Percentiles rank a stretch among this genome's conserved stretches.
These are phyloP conservation scores for Crassisporium funariophilum DNA, from an alignment of 768 basidiomycete species.

Conservation along the genomic window DNA sequence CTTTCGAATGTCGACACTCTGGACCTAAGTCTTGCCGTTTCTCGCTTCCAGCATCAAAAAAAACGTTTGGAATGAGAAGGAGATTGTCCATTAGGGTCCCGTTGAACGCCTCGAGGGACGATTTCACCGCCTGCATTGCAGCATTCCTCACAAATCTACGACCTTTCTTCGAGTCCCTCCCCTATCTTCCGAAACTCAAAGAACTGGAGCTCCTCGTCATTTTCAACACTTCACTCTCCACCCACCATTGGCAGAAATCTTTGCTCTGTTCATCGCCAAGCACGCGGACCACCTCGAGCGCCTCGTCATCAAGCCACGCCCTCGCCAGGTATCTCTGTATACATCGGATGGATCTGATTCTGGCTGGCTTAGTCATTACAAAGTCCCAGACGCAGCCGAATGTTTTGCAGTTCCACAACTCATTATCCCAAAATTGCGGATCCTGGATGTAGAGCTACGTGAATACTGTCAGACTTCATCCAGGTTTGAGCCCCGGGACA, in stretches of 20 bases:
- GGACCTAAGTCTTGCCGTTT: slow-evolving; percentile 11
- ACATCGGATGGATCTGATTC: slow-evolving; percentile 13
- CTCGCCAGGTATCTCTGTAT: slow-evolving; percentile 6
- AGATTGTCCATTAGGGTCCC: slow-evolving; percentile 1
- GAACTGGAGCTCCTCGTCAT: slow-evolving; percentile 12
- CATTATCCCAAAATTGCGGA: slow-evolving; percentile 6
- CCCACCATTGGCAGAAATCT: background rate
- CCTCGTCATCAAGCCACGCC: slow-evolving; percentile 11
- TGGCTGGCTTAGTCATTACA: slow-evolving; percentile 9
- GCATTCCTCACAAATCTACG: slow-evolving; percentile 8
- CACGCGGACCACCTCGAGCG: slow-evolving; percentile 9
- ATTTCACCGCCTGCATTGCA: slow-evolving; percentile 12
- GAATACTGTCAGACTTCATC: background rate
- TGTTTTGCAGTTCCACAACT: slow-evolving; percentile 9
- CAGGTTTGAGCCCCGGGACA: too few species aligned
- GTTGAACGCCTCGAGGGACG: slow-evolving; percentile 5
- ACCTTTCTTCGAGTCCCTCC: slow-evolving; percentile 10
- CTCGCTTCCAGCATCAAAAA: slow-evolving; percentile 3
- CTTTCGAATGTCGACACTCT: slow-evolving; percentile 19
- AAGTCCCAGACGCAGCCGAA: background rate
- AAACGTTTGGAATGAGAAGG: slow-evolving; percentile 3
- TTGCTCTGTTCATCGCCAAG: slow-evolving; percentile 13
- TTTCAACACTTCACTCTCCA: slow-evolving; percentile 9
- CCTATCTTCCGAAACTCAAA: slow-evolving; percentile 12
- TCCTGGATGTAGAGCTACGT: slow-evolving; percentile 15